Percentiles rank a stretch among this genome's conserved stretches.
Evolutionary conservation across 352 stramenopile genomes (phyloP).

Genomic region (Globisporangium nagaii): DNA sequence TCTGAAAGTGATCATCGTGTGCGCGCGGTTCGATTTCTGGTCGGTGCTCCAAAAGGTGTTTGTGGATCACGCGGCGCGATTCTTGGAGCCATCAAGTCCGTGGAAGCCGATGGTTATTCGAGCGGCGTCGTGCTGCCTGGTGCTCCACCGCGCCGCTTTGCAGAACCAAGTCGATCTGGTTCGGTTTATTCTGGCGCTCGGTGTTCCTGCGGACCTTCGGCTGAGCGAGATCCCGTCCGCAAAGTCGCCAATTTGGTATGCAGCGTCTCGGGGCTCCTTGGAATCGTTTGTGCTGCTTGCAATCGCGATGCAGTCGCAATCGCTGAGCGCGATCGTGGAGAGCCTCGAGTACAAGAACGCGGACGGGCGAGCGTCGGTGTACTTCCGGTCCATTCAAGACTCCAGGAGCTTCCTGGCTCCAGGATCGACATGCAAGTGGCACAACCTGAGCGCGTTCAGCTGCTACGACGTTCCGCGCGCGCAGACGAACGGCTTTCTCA

Average conservation of each 20-base stretch:
- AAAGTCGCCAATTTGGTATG: constrained; percentile 41
- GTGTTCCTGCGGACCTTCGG: constrained; percentile 29
- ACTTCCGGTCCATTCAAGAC: constrained; percentile 18
- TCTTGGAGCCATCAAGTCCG: constrained; percentile 28
- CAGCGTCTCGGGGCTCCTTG: constrained; percentile 32
- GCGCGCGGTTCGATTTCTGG: constrained; percentile 44
- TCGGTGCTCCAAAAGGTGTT: constrained; percentile 38
- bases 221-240: constrained; percentile 21
- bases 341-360: constrained; percentile 5
- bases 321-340: constrained; percentile 9
- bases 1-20: constrained; percentile 39
- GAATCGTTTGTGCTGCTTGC: constrained; percentile 39
- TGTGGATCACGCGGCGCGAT: constrained; percentile 24
- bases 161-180: constrained; percentile 35
- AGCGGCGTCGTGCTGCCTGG: constrained; percentile 31
- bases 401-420: constrained; percentile 19
- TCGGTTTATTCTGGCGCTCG: constrained; percentile 39
- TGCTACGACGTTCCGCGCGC: constrained; percentile 31
- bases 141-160: constrained; percentile 45
- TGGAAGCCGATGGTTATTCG: constrained; percentile 47
- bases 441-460: constrained; percentile 47
- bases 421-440: constrained; percentile 36
- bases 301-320: constrained; percentile 22
- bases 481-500: constrained; percentile 27
- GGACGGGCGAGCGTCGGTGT: not conserved